These are phyloP conservation scores for Rhododendron kiyosumense DNA, from an alignment of 148 eudicot species.

Conservation along the genomic window DNA sequence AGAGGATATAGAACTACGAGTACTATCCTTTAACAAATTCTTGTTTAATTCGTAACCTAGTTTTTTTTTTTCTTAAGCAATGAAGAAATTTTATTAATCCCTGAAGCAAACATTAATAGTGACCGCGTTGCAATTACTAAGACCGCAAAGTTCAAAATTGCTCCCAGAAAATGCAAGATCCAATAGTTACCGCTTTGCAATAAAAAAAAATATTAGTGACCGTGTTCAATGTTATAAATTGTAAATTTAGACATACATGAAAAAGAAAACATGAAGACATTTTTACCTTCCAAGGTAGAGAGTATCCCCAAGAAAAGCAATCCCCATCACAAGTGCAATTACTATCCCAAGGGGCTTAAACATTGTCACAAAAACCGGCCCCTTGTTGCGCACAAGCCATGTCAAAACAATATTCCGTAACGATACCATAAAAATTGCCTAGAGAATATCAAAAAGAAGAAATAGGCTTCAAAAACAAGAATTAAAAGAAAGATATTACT, in stretches of 20 bases:
- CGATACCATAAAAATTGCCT: not conserved
- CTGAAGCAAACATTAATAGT: too few relatives aligned
- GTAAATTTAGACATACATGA: not conserved
- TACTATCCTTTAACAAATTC: too few relatives aligned
- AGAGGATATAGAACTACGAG: not conserved
- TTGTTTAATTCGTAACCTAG: too few relatives aligned
- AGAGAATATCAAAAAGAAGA: not conserved
- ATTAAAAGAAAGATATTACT: not conserved
- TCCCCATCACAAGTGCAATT: slow-evolving; percentile 7
- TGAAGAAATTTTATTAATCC: too few relatives aligned
- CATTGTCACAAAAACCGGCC: slow-evolving; percentile 10
- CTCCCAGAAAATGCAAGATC: too few relatives aligned
- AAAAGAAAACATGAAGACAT: not conserved
- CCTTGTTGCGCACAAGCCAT: not conserved
- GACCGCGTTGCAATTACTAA: too few relatives aligned
- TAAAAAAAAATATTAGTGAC: too few relatives aligned
- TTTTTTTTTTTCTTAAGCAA: too few relatives aligned
- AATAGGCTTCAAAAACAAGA: not conserved
- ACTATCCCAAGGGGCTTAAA: slow-evolving; percentile 10
- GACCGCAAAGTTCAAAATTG: too few relatives aligned
- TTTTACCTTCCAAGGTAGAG: slow-evolving; percentile 11
- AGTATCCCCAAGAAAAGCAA: slow-evolving; percentile 4
- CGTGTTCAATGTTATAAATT: too few relatives aligned
- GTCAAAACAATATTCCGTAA: not conserved
- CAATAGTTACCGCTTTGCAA: too few relatives aligned